A percentile compares a stretch with the other conserved stretches of the same genome.
Conservation (phyloP, 495 filamentous ascomycete genomes). For the Oidiodendron maius region DNA sequence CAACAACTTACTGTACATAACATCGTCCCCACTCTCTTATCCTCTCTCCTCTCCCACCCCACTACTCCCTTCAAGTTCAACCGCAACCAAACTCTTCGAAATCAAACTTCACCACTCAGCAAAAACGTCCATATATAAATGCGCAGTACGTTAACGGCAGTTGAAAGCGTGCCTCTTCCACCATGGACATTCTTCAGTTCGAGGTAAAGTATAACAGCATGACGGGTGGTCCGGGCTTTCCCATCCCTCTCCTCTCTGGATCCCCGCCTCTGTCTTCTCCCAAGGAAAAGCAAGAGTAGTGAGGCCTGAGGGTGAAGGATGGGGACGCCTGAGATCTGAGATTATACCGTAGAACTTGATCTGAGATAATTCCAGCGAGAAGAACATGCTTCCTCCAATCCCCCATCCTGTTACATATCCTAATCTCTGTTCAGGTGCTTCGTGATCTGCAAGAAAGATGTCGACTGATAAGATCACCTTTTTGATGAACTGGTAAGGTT, state of each 20-base stretch:
- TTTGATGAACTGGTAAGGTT: conserved; percentile 60
- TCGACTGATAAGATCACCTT: conserved; percentile 72
- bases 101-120: background rate
- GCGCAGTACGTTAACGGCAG: conserved; percentile 17
- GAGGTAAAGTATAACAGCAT: conserved; percentile 57
- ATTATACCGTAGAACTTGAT: conserved; percentile 75
- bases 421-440: conserved; percentile 18
- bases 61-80: background rate
- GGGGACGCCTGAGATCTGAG: conserved; percentile 47
- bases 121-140: background rate
- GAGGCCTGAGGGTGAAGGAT: conserved; percentile 8
- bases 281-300: background rate
- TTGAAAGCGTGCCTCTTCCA: conserved; percentile 19
- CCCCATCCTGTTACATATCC: conserved; percentile 20
- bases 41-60: background rate
- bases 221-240: conserved; percentile 48
- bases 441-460: conserved; percentile 39
- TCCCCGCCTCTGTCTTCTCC: conserved; percentile 8
- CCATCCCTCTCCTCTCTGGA: conserved; percentile 3
- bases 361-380: conserved; percentile 77
- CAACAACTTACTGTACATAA: background rate
- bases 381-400: conserved; percentile 67
- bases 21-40: background rate
- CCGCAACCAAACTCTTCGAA: conserved; percentile 5
- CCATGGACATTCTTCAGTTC: conserved; percentile 32